Evolutionary conservation across 1,139 yeast genomes (phyloP).

Genomic region (Candida sojae): DNA sequence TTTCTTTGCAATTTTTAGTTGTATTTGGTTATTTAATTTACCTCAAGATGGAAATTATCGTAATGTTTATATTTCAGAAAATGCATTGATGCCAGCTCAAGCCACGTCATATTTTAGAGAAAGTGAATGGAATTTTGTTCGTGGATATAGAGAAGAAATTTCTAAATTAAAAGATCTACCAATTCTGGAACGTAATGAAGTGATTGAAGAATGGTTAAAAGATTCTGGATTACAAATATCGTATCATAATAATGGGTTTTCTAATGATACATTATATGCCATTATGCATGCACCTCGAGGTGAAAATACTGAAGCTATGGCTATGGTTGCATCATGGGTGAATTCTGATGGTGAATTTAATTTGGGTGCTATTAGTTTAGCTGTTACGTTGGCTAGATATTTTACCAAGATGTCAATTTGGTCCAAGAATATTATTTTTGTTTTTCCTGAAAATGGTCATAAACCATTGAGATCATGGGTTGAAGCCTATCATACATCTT

Average conservation of each 20-base stretch:
- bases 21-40: slow-evolving; percentile 65
- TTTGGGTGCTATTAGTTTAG: slow-evolving; percentile 78
- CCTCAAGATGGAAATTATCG: slow-evolving; percentile 86
- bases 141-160: slow-evolving; percentile 78
- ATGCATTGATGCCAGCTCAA: slow-evolving; percentile 96
- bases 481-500: slow-evolving; percentile 83
- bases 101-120: slow-evolving; percentile 91
- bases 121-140: slow-evolving; percentile 87
- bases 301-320: slow-evolving; percentile 95
- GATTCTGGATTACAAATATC: slow-evolving; percentile 76
- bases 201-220: slow-evolving; percentile 60
- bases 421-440: slow-evolving; percentile 92
- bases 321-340: slow-evolving; percentile 84
- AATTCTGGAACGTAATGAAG: slow-evolving; percentile 39
- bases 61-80: slow-evolving; percentile 86
- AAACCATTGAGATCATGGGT: slow-evolving; percentile 85
- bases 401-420: slow-evolving; percentile 86
- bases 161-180: slow-evolving; percentile 36
- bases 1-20: slow-evolving; percentile 59
- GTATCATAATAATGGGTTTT: slow-evolving; percentile 33
- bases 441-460: slow-evolving; percentile 74
- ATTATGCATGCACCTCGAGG: slow-evolving; percentile 92
- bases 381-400: slow-evolving; percentile 74
- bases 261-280: slow-evolving; percentile 65
- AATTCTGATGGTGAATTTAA: slow-evolving; percentile 61